phyloP scores from a whole-genome alignment of 2,329 filamentous ascomycete genomes.

The Phaeosphaeria sp. region DNA sequence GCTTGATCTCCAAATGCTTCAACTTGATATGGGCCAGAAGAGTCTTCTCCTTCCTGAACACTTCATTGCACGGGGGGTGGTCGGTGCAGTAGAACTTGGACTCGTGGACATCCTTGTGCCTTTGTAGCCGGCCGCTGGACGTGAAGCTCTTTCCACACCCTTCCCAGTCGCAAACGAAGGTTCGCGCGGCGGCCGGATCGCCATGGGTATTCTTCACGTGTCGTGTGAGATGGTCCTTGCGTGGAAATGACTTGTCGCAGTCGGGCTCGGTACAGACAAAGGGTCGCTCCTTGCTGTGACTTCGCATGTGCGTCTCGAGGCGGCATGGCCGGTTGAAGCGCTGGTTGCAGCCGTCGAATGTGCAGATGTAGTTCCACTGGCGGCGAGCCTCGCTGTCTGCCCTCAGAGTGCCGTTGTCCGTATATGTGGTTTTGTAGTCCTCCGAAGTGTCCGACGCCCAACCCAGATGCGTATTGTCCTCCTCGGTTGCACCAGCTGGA shows the following conservation, averaged over 20 bases:
- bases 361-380: slow-evolving; percentile 78
- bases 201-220: slow-evolving; percentile 85
- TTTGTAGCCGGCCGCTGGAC: slow-evolving; percentile 76
- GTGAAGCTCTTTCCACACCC: slow-evolving; percentile 82
- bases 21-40: slow-evolving; percentile 81
- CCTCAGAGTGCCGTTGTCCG: slow-evolving; percentile 33
- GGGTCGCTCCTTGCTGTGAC: slow-evolving; percentile 83
- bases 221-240: slow-evolving; percentile 83
- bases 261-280: slow-evolving; percentile 73
- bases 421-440: slow-evolving; percentile 35
- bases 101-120: slow-evolving; percentile 80
- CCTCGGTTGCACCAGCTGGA: background rate
- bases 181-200: slow-evolving; percentile 60
- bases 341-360: slow-evolving; percentile 76
- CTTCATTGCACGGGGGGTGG: slow-evolving; percentile 72
- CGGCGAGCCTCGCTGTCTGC: slow-evolving; percentile 55
- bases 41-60: slow-evolving; percentile 87
- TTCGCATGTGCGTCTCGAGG: slow-evolving; percentile 76
- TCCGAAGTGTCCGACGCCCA: slow-evolving; percentile 32
- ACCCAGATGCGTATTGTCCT: slow-evolving; percentile 17
- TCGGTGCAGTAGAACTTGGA: slow-evolving; percentile 77
- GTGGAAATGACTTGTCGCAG: slow-evolving; percentile 85
- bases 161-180: slow-evolving; percentile 73
- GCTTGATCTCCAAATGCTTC: slow-evolving; percentile 74
- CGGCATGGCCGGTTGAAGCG: slow-evolving; percentile 87